Base-by-base conservation (phyloP, 345 rosid species). In the Erodium maritimum region DNA sequence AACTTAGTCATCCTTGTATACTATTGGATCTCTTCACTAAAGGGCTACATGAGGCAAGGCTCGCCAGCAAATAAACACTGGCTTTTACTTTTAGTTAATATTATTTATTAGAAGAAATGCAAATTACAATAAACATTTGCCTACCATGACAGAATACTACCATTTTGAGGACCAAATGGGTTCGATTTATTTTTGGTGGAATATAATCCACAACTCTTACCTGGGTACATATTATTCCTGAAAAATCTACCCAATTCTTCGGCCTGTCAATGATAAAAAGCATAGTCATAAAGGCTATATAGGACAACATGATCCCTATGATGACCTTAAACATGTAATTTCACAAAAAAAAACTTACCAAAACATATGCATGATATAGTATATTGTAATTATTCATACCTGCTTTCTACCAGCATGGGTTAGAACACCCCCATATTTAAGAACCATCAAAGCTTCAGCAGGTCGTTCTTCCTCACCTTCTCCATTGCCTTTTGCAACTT, bases 331-430 rank as follows among this genome's bases (percentile, higher is more conserved):
- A 37, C 10, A 12, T 3, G 46, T 37, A 37, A 12, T 37, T 37
- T 21, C 4, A 23, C 29, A 22, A 58, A 9, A 56, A 50, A 55
- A 50, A 18, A 58, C 21, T 19, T 55, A 63, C 29, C 23, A 20
- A 33, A 25, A 56, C 22, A 23, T 21, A 19, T 25, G 7, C 33
- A 25, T 25, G 33, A 25, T 7, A 25, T 25, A 25, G 33, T 2
- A 25, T 7, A 25, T 25, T 25, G 33, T 25, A 59, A 54, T 53
- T 61, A 52, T 3, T 52, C 53, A 62, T 54, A 89, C 99, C 96
- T 94, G 99, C 77, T 89, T 87, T 77, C 99, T 81, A 57, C 99
- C 99, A 64, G 99, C 99, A 90, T 94, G 99, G 11, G 99, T 94
- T 59, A 94, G 84, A 73, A 94, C 97, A 29, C 99, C 99, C 58